Evolutionary conservation across 2,329 filamentous ascomycete genomes (phyloP), one percentile per base, ranked within the genome.

Genomic region (Aspergillus novoparasiticus): DNA sequence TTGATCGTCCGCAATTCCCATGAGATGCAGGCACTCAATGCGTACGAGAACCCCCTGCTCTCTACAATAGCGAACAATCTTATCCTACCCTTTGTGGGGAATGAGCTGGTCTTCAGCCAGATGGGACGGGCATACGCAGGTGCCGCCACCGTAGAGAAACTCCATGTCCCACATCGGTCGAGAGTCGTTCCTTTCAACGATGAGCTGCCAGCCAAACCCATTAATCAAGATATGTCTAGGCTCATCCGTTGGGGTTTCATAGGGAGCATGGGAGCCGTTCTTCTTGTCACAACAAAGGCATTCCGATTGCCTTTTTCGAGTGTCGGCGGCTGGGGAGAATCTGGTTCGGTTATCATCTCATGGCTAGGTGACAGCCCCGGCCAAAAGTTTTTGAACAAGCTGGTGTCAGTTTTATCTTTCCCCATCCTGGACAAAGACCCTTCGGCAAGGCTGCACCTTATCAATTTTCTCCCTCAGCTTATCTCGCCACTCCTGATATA

Each of bases 401-500:
- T 43, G 16, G n/a, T 43, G 9, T 43, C 41, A 3, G 19, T 43
- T n/a, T 43, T 43, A 11, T 43, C 41, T 21, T 19, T 43, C 10
- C 41, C 41, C 8, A 43, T 43, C 19, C 10, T 43, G n/a, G 41
- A 43, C 10, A 43, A 19, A 4, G n/a, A 43, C 41, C 41, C 41
- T 0, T 19, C 21, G n/a, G 14, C 8, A 4, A 57, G 34, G 32
- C 21, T 43, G 19, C 54, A 57, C 11, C 54, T 57, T 11, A 6
- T 57, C n/a, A 28, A 57, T 32, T 57, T 57, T 6, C 54, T 57
- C 14, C 54, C 54, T 39, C 54, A 57, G 21, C 32, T 57, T 19
- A 57, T 57, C 11, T 57, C 54, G 16, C 54, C 54, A 19, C 21
- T 57, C 8, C 34, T 57, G 32, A 57, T 57, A n/a, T 57, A 57